These are phyloP conservation scores for Ustilago loliicola DNA, from an alignment of 1,284 basidiomycete genomes.

Conservation along the genomic window DNA sequence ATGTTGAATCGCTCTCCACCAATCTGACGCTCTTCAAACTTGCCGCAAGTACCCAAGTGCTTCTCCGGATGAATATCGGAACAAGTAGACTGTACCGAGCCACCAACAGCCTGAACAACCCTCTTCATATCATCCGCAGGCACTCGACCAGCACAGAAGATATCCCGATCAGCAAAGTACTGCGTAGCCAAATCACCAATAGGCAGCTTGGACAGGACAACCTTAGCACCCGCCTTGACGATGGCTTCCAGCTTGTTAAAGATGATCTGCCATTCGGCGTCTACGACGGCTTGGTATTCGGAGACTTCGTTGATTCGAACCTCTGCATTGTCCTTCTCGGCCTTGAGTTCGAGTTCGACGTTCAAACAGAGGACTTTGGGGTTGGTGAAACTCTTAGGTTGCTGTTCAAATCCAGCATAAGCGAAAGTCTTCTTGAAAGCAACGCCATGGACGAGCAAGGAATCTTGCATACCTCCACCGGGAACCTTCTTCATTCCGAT, in stretches of 20 bases:
- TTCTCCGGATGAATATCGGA: slow-evolving; percentile 86
- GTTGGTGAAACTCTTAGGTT: slow-evolving; percentile 91
- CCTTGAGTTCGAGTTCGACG: slow-evolving; percentile 98
- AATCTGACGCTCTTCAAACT: slow-evolving; percentile 94
- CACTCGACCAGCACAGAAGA: slow-evolving; percentile 98
- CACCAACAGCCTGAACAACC: slow-evolving; percentile 95
- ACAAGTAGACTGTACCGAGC: slow-evolving; percentile 93
- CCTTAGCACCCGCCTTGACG: slow-evolving; percentile 94
- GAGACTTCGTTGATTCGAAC: slow-evolving; percentile 92
- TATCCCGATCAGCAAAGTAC: slow-evolving; percentile 98
- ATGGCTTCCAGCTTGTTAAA: slow-evolving; percentile 97
- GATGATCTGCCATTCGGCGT: slow-evolving; percentile 99
- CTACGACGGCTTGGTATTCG: slow-evolving; percentile 95
- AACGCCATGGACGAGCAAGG: slow-evolving; percentile 85
- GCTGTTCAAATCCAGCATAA: slow-evolving; percentile 98
- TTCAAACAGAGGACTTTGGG: slow-evolving; percentile 94
- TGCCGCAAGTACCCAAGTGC: slow-evolving; percentile 91
- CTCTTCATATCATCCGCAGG: slow-evolving; percentile 89
- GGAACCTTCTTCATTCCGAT: slow-evolving; percentile 99
- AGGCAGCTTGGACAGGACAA: slow-evolving; percentile 96
- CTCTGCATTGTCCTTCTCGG: slow-evolving; percentile 99
- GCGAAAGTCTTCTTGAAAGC: slow-evolving; percentile 99
- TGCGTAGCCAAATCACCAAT: slow-evolving; percentile 99
- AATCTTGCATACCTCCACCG: slow-evolving; percentile 99
- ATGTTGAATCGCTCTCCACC: slow-evolving; percentile 98